Evolutionary conservation across 148 eudicot genomes (phyloP).

Genomic region (Cornus controversa): DNA sequence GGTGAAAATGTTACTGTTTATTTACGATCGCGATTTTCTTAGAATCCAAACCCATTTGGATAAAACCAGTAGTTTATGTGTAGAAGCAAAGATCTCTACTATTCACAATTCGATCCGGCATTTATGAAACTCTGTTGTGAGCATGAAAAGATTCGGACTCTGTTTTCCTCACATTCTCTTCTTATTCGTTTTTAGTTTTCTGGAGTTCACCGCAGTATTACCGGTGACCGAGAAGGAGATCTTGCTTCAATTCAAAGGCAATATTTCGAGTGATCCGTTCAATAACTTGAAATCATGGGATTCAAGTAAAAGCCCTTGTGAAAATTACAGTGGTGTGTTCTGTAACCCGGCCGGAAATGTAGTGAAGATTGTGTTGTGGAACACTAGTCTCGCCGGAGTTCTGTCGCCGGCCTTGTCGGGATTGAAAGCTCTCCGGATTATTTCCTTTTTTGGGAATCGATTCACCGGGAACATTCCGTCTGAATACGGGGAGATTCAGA

Average conservation of each 20-base stretch:
- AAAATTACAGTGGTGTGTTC: conserved; percentile 59
- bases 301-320: conserved; percentile 53
- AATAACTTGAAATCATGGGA: conserved; percentile 68
- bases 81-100: not conserved
- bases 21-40: not conserved
- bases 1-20: not conserved
- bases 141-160: conserved; percentile 45
- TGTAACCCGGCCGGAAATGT: conserved; percentile 79
- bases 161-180: conserved; percentile 25
- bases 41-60: conserved; percentile 7
- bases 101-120: conserved; percentile 36
- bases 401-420: conserved; percentile 77
- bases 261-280: conserved; percentile 70
- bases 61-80: not conserved
- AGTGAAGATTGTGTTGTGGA: conserved; percentile 82
- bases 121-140: conserved; percentile 35
- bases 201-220: conserved; percentile 33
- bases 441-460: conserved; percentile 69
- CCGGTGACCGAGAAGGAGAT: conserved; percentile 63
- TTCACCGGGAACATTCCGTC: conserved; percentile 73
- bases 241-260: conserved; percentile 81
- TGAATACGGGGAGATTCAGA: conserved; percentile 59
- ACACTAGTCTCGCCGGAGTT: conserved; percentile 70
- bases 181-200: conserved; percentile 14
- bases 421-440: conserved; percentile 51